Percentiles rank a stretch among this genome's conserved stretches.
phyloP scores from a whole-genome alignment of 1,284 basidiomycete genomes.

The Pseudozyma sp. region DNA sequence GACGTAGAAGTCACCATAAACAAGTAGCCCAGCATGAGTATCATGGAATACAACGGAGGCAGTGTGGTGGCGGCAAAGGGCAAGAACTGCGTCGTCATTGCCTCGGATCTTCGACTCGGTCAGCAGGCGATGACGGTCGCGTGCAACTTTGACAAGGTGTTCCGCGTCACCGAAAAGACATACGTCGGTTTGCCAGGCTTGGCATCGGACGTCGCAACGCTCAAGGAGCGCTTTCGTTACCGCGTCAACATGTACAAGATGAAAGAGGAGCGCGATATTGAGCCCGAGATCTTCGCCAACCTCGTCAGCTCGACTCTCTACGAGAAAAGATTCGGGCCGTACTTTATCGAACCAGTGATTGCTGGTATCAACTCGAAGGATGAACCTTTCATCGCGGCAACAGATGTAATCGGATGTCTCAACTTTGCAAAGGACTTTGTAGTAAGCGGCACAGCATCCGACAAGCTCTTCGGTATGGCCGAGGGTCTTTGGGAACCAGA shows the following conservation, averaged over 20 bases:
- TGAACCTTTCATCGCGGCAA: slow-evolving; percentile 94
- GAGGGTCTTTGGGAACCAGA: slow-evolving; percentile 99
- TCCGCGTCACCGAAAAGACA: slow-evolving; percentile 91
- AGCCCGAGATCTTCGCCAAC: slow-evolving; percentile 94
- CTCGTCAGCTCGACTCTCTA: slow-evolving; percentile 97
- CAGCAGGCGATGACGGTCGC: slow-evolving; percentile 89
- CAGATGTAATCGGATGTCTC: slow-evolving; percentile 95
- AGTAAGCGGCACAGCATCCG: slow-evolving; percentile 89
- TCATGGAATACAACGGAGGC: slow-evolving; percentile 86
- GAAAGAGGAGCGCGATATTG: slow-evolving; percentile 97
- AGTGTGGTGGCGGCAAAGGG: slow-evolving; percentile 99
- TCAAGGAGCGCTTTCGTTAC: slow-evolving; percentile 77
- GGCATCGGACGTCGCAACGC: slow-evolving; percentile 89
- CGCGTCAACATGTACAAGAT: slow-evolving; percentile 99
- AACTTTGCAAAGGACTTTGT: slow-evolving; percentile 97
- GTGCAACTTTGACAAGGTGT: slow-evolving; percentile 95
- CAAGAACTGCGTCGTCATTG: slow-evolving; percentile 98
- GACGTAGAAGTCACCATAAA: slow-evolving; percentile 24
- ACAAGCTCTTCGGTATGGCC: slow-evolving; percentile 95
- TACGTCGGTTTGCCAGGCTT: slow-evolving; percentile 93
- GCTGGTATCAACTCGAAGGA: slow-evolving; percentile 83
- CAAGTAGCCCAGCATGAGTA: slow-evolving; percentile 56
- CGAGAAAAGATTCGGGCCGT: slow-evolving; percentile 92
- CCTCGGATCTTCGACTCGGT: slow-evolving; percentile 91
- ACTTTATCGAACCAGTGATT: slow-evolving; percentile 96